A percentile compares a stretch with the other conserved stretches of the same genome.
These are phyloP conservation scores for Zymoseptoria passerinii DNA, from an alignment of 2,329 filamentous ascomycete species.

Conservation along the genomic window DNA sequence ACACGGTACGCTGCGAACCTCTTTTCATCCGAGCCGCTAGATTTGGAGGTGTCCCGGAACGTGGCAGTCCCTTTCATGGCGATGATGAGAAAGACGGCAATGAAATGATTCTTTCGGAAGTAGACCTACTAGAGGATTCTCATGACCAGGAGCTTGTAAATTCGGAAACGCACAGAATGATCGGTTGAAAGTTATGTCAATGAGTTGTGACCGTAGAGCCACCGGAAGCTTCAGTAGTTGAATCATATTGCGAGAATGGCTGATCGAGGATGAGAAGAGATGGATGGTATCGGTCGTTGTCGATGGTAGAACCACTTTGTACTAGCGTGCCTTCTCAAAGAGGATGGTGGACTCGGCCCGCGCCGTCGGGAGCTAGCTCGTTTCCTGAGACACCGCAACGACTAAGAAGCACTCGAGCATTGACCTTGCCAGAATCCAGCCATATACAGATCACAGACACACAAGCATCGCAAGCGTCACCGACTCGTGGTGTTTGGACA, in stretches of 20 bases:
- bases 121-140: conserved; percentile 69
- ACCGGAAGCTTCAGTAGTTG: conserved; percentile 7
- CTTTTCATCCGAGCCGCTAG: conserved; percentile 65
- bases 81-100: neutral
- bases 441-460: too few species aligned
- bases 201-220: conserved; percentile 1
- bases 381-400: neutral
- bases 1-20: conserved; percentile 27
- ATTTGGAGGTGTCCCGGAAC: conserved; percentile 56
- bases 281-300: neutral
- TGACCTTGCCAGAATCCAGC: neutral
- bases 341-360: neutral
- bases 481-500: neutral
- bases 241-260: neutral
- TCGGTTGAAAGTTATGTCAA: conserved; percentile 8
- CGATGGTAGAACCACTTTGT: neutral
- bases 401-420: neutral
- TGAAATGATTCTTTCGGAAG: neutral
- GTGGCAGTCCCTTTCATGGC: conserved; percentile 64
- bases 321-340: neutral
- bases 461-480: neutral
- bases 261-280: neutral
- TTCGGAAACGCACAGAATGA: conserved; percentile 50
- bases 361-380: neutral
- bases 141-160: conserved; percentile 52